Percentiles rank a stretch among this genome's conserved stretches.
These are phyloP conservation scores for Harringtonia lauricola DNA, from an alignment of 2,329 filamentous ascomycete species.

Conservation along the genomic window DNA sequence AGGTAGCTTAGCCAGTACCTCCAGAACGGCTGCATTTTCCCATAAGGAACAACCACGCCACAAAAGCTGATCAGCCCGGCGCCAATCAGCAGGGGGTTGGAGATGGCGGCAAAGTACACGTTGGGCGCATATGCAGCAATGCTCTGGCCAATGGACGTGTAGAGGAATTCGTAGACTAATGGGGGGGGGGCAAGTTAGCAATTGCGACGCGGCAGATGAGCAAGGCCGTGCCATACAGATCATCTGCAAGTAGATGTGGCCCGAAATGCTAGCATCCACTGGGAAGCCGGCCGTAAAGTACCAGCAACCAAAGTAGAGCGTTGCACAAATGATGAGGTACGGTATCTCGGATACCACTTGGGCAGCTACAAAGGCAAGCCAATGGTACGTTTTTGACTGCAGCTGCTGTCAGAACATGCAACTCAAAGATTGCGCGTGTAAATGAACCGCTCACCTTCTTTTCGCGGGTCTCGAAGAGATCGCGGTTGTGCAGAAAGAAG, in stretches of 20 bases:
- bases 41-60: constrained; percentile 61
- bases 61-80: constrained; percentile 56
- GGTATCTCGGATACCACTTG: constrained; percentile 61
- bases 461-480: constrained; percentile 60
- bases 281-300: constrained; percentile 26
- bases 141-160: constrained; percentile 50
- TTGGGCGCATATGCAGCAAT: constrained; percentile 53
- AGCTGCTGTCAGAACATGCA: not conserved
- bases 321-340: constrained; percentile 40
- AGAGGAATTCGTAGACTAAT: constrained; percentile 44
- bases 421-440: not conserved
- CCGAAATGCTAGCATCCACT: constrained; percentile 40
- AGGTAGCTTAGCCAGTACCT: constrained; percentile 52
- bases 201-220: not conserved
- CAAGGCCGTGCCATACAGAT: constrained; percentile 27
- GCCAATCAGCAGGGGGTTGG: constrained; percentile 44
- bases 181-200: not conserved
- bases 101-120: constrained; percentile 45
- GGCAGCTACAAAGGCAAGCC: constrained; percentile 55
- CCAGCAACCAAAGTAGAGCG: constrained; percentile 49
- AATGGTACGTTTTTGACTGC: constrained; percentile 53
- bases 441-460: constrained; percentile 29
- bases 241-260: constrained; percentile 17
- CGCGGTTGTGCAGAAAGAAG: constrained; percentile 56
- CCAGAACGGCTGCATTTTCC: constrained; percentile 55